These are phyloP conservation scores for Lentinus brumalis DNA, from an alignment of 768 basidiomycete species.

Conservation along the genomic window DNA sequence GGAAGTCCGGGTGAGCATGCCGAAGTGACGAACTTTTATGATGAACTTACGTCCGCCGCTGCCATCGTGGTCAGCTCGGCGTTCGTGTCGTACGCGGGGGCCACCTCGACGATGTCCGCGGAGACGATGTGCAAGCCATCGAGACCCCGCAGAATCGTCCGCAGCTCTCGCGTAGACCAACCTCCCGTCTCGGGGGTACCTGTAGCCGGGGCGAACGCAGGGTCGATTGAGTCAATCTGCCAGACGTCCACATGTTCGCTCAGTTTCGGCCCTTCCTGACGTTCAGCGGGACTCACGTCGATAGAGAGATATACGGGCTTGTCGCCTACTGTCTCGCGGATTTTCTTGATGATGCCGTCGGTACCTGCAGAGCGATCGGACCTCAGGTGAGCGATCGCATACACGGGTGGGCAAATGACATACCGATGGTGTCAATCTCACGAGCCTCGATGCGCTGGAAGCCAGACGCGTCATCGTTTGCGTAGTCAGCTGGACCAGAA, in stretches of 20 bases:
- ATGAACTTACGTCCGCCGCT: constrained; percentile 55
- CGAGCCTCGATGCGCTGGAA: constrained; percentile 84
- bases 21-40: background rate
- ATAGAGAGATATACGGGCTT: constrained; percentile 79
- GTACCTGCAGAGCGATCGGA: constrained; percentile 46
- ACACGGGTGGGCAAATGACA: constrained; percentile 12
- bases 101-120: constrained; percentile 84
- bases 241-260: background rate
- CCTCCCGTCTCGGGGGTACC: constrained; percentile 86
- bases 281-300: constrained; percentile 47
- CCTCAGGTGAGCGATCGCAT: background rate
- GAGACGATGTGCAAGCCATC: constrained; percentile 77
- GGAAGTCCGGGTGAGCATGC: constrained; percentile 35
- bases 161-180: constrained; percentile 83
- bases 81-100: constrained; percentile 76
- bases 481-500: constrained; percentile 75
- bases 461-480: constrained; percentile 74
- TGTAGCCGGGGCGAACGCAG: constrained; percentile 80
- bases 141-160: constrained; percentile 73
- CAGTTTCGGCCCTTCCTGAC: background rate
- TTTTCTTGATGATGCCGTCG: constrained; percentile 77
- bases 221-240: constrained; percentile 80
- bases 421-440: constrained; percentile 82
- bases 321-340: constrained; percentile 75
- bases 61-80: constrained; percentile 67